These are phyloP conservation scores for Blumeriella jaapii DNA, from an alignment of 2,329 filamentous ascomycete genomes.

Conservation along the genomic window DNA sequence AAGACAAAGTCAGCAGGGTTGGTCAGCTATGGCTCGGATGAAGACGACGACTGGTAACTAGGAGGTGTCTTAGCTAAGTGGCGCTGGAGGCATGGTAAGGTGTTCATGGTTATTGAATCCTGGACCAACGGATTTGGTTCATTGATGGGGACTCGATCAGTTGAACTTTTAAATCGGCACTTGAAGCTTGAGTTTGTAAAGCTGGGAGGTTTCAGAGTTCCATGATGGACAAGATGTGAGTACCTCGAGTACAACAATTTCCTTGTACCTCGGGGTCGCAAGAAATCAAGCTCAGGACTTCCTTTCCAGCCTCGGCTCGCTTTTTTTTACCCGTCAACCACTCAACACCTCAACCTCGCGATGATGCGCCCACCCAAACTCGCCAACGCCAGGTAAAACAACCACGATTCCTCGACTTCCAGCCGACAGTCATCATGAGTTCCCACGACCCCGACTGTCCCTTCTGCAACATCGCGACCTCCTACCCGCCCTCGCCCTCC, in stretches of 20 bases:
- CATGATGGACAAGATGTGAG: too few species aligned
- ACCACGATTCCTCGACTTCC: too few species aligned
- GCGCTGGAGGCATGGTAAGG: neutral
- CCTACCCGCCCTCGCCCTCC: slow-evolving; percentile 33
- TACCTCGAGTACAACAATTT: too few species aligned
- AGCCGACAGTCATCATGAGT: neutral
- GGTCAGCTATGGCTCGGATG: slow-evolving; percentile 46
- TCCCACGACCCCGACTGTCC: slow-evolving; percentile 34
- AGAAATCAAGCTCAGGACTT: too few species aligned
- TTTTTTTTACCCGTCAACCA: too few species aligned
- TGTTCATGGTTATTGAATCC: neutral
- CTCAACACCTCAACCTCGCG: too few species aligned
- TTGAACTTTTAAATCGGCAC: neutral
- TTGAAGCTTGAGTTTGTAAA: neutral
- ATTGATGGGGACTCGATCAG: neutral
- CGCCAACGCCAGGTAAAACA: too few species aligned
- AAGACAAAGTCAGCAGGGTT: slow-evolving; percentile 27
- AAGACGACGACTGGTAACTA: slow-evolving; percentile 31
- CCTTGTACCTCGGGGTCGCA: too few species aligned
- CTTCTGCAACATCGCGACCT: slow-evolving; percentile 47
- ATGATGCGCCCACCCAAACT: slow-evolving; percentile 11
- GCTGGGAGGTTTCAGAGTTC: too few species aligned
- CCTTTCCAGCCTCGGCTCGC: slow-evolving; percentile 8
- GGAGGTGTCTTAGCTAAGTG: neutral
- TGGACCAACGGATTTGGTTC: neutral